Evolutionary conservation across 2,329 filamentous ascomycete genomes (phyloP).

Genomic region (Pseudogymnoascus sp.): DNA sequence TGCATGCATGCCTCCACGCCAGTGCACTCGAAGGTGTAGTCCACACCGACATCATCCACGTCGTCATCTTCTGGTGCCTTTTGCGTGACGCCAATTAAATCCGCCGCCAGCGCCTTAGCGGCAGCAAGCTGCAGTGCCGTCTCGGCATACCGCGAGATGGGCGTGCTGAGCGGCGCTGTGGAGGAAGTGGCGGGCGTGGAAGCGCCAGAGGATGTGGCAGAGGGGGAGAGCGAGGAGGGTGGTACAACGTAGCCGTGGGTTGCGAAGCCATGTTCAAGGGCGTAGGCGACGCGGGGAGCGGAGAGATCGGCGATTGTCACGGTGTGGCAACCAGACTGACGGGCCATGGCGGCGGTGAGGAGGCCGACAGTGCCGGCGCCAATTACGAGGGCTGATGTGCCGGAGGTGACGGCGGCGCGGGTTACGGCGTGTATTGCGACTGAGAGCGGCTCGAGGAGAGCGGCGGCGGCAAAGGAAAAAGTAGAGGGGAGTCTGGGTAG

Average conservation of each 20-base stretch:
- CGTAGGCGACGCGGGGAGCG: conserved; percentile 46
- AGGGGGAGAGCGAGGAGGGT: conserved; percentile 36
- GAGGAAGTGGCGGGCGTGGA: conserved; percentile 37
- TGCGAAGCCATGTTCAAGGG: conserved; percentile 48
- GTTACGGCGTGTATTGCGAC: conserved; percentile 79
- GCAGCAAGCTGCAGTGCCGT: conserved; percentile 63
- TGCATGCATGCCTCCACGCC: conserved; percentile 74
- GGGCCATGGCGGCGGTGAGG: conserved; percentile 77
- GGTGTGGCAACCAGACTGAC: conserved; percentile 71
- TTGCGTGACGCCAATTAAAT: conserved; percentile 66
- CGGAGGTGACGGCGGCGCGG: conserved; percentile 63
- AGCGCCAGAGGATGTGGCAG: conserved; percentile 36
- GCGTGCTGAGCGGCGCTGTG: conserved; percentile 42
- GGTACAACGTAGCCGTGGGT: conserved; percentile 50
- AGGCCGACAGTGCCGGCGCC: conserved; percentile 82
- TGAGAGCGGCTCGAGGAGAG: conserved; percentile 79
- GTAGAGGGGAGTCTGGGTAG: not conserved
- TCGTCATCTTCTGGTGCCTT: conserved; percentile 54
- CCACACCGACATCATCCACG: conserved; percentile 61
- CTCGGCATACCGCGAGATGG: conserved; percentile 68
- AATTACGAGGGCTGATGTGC: conserved; percentile 73
- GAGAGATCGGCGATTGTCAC: conserved; percentile 76
- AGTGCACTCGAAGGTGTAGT: conserved; percentile 57
- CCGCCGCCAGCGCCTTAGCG: conserved; percentile 56
- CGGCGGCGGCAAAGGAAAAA: conserved; percentile 70